A percentile compares a stretch with the other conserved stretches of the same genome.
These are phyloP conservation scores for Globisporangium paroecandrum DNA, from an alignment of 352 stramenopile genomes.

Conservation along the genomic window DNA sequence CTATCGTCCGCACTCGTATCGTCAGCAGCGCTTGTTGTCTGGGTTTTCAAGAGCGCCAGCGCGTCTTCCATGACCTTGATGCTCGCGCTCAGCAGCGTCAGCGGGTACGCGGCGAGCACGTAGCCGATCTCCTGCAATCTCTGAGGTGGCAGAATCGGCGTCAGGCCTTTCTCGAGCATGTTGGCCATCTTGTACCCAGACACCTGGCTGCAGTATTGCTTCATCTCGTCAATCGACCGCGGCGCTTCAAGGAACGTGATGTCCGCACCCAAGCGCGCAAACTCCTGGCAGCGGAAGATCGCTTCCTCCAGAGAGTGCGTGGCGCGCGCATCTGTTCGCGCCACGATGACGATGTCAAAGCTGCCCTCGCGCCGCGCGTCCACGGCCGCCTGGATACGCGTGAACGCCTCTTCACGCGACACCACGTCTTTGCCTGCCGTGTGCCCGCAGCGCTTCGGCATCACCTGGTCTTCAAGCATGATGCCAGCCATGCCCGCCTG, in stretches of 20 bases:
- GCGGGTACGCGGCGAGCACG: constrained; percentile 90
- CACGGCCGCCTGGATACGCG: constrained; percentile 84
- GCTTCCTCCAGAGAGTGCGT: constrained; percentile 90
- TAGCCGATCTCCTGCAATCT: constrained; percentile 91
- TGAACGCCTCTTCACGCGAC: constrained; percentile 79
- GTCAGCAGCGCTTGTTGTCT: constrained; percentile 13
- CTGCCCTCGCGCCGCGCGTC: constrained; percentile 83
- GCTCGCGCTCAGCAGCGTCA: constrained; percentile 91
- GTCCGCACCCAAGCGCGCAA: constrained; percentile 88
- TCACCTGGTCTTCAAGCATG: constrained; percentile 94
- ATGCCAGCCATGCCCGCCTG: constrained; percentile 90
- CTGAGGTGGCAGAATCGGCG: constrained; percentile 82
- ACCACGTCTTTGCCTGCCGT: constrained; percentile 90
- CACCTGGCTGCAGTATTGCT: constrained; percentile 87
- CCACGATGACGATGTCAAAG: constrained; percentile 93
- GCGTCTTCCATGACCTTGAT: constrained; percentile 92
- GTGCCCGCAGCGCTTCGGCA: constrained; percentile 92
- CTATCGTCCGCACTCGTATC: not conserved
- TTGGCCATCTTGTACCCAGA: constrained; percentile 85
- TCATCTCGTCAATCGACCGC: constrained; percentile 89
- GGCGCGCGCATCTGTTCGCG: constrained; percentile 89
- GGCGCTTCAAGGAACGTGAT: constrained; percentile 96
- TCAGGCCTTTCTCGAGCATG: constrained; percentile 90
- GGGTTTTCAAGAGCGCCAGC: constrained; percentile 78
- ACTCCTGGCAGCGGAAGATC: constrained; percentile 90